phyloP scores from a whole-genome alignment of 805 yeast species.

The Metschnikowia gruessii region DNA sequence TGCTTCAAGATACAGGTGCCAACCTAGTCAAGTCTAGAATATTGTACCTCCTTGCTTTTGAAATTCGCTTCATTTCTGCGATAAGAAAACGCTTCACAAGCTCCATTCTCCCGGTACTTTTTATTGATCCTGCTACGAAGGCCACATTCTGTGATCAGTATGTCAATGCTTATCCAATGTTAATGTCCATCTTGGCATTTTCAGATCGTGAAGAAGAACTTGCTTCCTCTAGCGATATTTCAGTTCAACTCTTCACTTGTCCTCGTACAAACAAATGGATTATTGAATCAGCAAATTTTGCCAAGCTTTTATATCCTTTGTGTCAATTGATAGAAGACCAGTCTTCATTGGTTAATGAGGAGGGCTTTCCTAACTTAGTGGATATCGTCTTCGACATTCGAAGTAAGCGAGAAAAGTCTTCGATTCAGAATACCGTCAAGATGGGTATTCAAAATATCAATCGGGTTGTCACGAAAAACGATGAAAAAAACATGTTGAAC shows the following conservation, averaged over 20 bases:
- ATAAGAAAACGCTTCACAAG: slow-evolving; percentile 48
- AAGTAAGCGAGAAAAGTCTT: slow-evolving; percentile 19
- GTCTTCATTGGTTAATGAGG: slow-evolving; percentile 37
- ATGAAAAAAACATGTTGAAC: slow-evolving; percentile 18
- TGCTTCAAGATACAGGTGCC: not conserved
- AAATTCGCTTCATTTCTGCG: slow-evolving; percentile 54
- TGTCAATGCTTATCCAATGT: slow-evolving; percentile 51
- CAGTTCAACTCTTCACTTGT: slow-evolving; percentile 44
- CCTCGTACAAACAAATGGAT: slow-evolving; percentile 40
- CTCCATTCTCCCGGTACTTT: slow-evolving; percentile 52
- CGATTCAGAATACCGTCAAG: slow-evolving; percentile 30
- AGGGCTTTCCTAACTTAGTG: slow-evolving; percentile 30
- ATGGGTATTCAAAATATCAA: slow-evolving; percentile 32
- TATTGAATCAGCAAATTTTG: slow-evolving; percentile 11
- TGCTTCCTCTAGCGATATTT: slow-evolving; percentile 30
- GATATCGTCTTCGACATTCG: slow-evolving; percentile 21
- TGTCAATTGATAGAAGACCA: slow-evolving; percentile 41
- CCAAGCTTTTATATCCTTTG: slow-evolving; percentile 47
- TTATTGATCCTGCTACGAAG: slow-evolving; percentile 50
- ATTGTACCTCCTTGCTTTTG: slow-evolving; percentile 57
- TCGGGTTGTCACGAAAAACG: slow-evolving; percentile 26
- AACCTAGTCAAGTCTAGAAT: slow-evolving; percentile 44
- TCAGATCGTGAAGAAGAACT: slow-evolving; percentile 51
- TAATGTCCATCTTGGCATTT: slow-evolving; percentile 46
- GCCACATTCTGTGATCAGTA: slow-evolving; percentile 50